Base-by-base conservation (phyloP, 139 green algal genomes). In the Chlamydomonas urium region DNA sequence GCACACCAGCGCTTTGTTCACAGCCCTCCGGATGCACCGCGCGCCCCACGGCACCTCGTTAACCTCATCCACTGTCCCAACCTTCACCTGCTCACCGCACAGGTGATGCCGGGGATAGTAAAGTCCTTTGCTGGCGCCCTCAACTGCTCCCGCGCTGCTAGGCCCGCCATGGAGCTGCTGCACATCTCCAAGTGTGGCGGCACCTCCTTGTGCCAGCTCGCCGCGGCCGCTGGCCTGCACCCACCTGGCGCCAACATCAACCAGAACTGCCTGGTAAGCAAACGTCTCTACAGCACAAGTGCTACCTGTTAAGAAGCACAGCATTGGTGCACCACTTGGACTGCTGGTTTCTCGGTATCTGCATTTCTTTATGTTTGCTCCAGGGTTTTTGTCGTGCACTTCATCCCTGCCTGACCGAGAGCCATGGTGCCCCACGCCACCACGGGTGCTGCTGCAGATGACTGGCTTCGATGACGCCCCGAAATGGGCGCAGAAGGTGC, bases 181-280 rank as follows among this genome's bases (percentile, higher is more conserved):
- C 73, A 78, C 65, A 78, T 78, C 65, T 73, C 63, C 63, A 78
- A 78, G 37, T 69, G 35, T 19, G 73, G 73, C 6, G 73, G 73
- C 38, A 78, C 73, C 53, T 73, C 48, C 38, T 47, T 78, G 62
- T 78, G 73, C 31, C 37, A 78, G 65, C 66, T 78, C 32, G 73
- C 73, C 1, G 14, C n/a, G 3, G 47, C 29, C 8, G 35, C 61
- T 32, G 61, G 61, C 4, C 8, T 69, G 28, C 32, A 34, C 4
- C 47, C 47, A 31, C 61, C 61, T 47, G 33, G 24, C 33, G 32
- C 24, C 35, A 50, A 69, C 61, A 38, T 42, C 6, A 21, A 48
- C 10, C 32, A 10, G 2, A 69, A 69, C 61, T 69, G 61, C 61
- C 32, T 63, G 26, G 53, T 63, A 63, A 14, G 53, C n/a, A n/a